Evolutionary conservation across 1,139 yeast genomes (phyloP), one percentile per base, ranked within the genome.

Genomic region (Fermentozyma sake): DNA sequence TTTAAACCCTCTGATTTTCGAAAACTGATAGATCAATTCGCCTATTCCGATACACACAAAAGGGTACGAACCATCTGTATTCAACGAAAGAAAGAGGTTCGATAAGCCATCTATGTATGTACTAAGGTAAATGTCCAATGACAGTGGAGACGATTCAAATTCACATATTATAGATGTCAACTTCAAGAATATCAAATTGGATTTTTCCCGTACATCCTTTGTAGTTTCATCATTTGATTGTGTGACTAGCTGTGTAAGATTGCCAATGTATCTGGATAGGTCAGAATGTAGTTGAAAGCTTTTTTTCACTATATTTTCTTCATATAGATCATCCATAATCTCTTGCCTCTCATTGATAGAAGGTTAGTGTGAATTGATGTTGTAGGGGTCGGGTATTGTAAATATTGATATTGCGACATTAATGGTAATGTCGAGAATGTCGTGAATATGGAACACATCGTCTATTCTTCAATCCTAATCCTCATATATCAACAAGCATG

Each of bases 1-100:
- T 50, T 82, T 83, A 38, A 73, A 61, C 0, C 85, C 84, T 26
- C 93, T 59, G 6, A 84, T 68, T 46, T 81, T 83, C 20, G 79
- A 61, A 16, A 85, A 56, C 8, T 61, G 58, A 46, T 86, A 85
- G 20, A 81, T 56, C 1, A 72, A 42, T 15, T 53, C 55, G 4
- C 48, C 44, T 11, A 27, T 14, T 4, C 20, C 18, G 6, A 10
- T 4, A 14, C 26, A 17, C 8, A 18, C 8, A 16, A 9, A 7
- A 16, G 8, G 18, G 9, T 16, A 16, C 8, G 18, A 16, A 7
- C 16, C 16, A 2, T 23, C 15, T 7, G 20, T 10, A 16, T 24
- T 16, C 12, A 37, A 14, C n/a, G 13, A 24, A 17, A 59, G 37
- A 38, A 61, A 74, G 1, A 45, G 25, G 0, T 33, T 28, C 2